phyloP scores from a whole-genome alignment of 495 filamentous ascomycete genomes.

The Arthonia radiata region DNA sequence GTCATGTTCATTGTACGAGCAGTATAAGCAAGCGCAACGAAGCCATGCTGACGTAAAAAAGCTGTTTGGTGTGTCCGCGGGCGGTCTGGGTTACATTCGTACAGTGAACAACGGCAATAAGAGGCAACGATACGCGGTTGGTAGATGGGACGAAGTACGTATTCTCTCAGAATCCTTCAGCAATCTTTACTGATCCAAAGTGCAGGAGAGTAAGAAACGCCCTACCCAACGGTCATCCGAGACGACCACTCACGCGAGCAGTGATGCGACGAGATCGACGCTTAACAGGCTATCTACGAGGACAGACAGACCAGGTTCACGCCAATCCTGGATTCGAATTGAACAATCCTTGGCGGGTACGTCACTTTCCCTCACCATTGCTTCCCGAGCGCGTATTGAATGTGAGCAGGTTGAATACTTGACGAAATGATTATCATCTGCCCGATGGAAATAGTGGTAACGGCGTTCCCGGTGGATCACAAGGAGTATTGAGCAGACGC shows the following conservation, averaged over 20 bases:
- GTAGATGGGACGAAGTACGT: conserved; percentile 84
- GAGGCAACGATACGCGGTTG: conserved; percentile 53
- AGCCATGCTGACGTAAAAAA: conserved; percentile 24
- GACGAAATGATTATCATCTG: too few species aligned
- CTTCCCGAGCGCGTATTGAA: too few species aligned
- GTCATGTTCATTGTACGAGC: conserved; percentile 64
- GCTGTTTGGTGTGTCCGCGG: conserved; percentile 74
- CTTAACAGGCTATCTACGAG: conserved; percentile 64
- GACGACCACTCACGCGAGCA: conserved; percentile 17
- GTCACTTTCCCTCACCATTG: too few species aligned
- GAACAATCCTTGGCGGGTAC: conserved; percentile 85
- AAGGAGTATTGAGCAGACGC: too few species aligned
- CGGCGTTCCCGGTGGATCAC: too few species aligned
- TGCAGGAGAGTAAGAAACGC: conserved; percentile 9
- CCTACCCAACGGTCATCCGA: conserved; percentile 3
- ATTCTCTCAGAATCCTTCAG: conserved; percentile 24
- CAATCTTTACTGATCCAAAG: conserved; percentile 33
- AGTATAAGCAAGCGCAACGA: background rate
- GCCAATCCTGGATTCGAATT: conserved; percentile 79
- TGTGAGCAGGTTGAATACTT: too few species aligned
- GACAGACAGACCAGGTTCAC: conserved; percentile 53
- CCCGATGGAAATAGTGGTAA: too few species aligned
- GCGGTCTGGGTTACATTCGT: conserved; percentile 46
- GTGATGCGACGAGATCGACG: conserved; percentile 94
- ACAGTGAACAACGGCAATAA: conserved; percentile 73